A percentile compares a stretch with the other conserved stretches of the same genome.
phyloP scores from a whole-genome alignment of 2,329 filamentous ascomycete species.

The Thermothelomyces thermophilus region DNA sequence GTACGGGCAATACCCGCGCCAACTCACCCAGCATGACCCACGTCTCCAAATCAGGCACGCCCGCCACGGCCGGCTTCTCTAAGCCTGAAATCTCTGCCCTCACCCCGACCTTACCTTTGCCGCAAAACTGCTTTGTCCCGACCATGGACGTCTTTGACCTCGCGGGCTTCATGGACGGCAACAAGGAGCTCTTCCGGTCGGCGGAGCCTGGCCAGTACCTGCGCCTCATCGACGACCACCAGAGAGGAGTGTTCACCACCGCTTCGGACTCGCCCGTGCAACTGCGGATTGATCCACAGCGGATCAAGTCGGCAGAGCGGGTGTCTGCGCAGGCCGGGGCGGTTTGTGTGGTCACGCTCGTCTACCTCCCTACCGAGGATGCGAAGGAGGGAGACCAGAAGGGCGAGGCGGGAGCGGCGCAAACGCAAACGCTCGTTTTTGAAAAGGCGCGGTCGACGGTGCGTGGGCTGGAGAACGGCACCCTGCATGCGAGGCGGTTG shows the following conservation, averaged over 20 bases:
- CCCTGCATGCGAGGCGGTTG: slow-evolving; percentile 22
- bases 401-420: neutral
- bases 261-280: neutral
- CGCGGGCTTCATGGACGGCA: slow-evolving; percentile 8
- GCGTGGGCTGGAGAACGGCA: slow-evolving; percentile 15
- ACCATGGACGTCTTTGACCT: slow-evolving; percentile 17
- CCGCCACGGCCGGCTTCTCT: neutral
- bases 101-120: neutral
- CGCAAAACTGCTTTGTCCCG: neutral
- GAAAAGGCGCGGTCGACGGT: slow-evolving; percentile 15
- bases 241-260: slow-evolving; percentile 10
- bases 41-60: neutral
- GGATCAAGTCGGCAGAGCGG: slow-evolving; percentile 13
- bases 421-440: slow-evolving; percentile 20
- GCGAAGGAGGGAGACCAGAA: neutral
- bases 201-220: neutral
- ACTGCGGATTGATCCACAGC: slow-evolving; percentile 11
- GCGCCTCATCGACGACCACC: slow-evolving; percentile 11
- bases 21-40: slow-evolving; percentile 5
- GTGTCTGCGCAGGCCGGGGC: slow-evolving; percentile 6
- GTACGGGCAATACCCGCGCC: slow-evolving; percentile 10
- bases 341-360: slow-evolving; percentile 15
- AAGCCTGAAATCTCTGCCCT: slow-evolving; percentile 4
- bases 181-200: slow-evolving; percentile 7
- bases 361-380: neutral